Base-by-base conservation (phyloP, 1,139 yeast genomes). In the Barnettozyma hawaiiensis region DNA sequence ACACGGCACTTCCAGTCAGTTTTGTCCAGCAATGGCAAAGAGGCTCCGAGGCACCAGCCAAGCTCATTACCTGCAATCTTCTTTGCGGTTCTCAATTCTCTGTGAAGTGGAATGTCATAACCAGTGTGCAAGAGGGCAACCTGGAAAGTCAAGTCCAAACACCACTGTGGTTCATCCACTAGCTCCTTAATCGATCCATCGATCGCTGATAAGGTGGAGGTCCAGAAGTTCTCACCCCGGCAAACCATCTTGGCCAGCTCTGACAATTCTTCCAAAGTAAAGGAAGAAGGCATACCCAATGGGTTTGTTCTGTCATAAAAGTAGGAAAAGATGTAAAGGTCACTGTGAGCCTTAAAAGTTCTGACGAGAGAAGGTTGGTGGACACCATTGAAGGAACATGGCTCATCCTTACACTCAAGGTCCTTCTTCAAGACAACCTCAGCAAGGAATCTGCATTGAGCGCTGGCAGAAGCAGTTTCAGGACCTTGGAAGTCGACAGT, bases 21-120 rank as follows among this genome's bases (percentile, higher is more conserved):
- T 49, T 72, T 69, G 50, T 85, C 92, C 53, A 92, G 71, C 53
- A 92, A 70, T 4, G 97, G 97, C 57, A 92, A 73, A 1, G 97
- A 86, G 3, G 98, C 98, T 53, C 99, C 99, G 49, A 92, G 72
- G 68, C 98, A 92, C 99, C 99, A 92, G 28, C 97, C 98, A 42
- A 92, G 72, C 66, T 92, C 98, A 58, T 86, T 89, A 58, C 81
- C 79, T 47, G 80, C 84, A 53, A 92, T 87, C 59, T 78, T 87
- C 68, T 86, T 79, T 8, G 97, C 97, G 7, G 97, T 92, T 62
- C 77, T 84, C 55, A 92, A 78, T 64, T 90, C 97, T 62, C 98
- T 81, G 55, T 74, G 72, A 46, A 85, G 74, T 47, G 97, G 97
- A 54, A 92, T 87, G 54, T 90, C 97, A 65, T 94, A 94, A 39